Percentiles rank a stretch among this genome's conserved stretches.
Evolutionary conservation across 2,329 filamentous ascomycete species (phyloP).

Genomic region (Dendrostoma leiphaemia): DNA sequence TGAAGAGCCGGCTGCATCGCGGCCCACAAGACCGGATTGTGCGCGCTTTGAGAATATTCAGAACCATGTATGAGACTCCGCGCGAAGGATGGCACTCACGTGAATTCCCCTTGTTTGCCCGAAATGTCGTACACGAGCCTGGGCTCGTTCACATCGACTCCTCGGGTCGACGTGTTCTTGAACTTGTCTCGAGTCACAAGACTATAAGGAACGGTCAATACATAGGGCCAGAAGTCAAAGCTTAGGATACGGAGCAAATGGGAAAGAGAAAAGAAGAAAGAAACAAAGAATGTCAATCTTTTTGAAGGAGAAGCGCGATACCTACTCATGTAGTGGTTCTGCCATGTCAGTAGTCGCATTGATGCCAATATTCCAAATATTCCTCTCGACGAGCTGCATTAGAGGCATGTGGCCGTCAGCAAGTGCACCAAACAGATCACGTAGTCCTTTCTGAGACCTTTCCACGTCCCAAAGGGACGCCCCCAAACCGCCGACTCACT

Average conservation of each 20-base stretch:
- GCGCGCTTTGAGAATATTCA: not conserved
- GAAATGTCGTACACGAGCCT: slow-evolving; percentile 10
- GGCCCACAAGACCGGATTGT: slow-evolving; percentile 5
- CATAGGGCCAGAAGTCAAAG: not conserved
- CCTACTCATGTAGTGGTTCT: slow-evolving; percentile 15
- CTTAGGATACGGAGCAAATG: not conserved
- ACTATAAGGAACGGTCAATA: not conserved
- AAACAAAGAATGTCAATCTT: too few relatives aligned
- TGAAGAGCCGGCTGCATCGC: slow-evolving; percentile 16
- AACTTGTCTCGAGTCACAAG: slow-evolving; percentile 11
- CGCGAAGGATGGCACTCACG: not conserved
- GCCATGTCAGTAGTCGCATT: slow-evolving; percentile 6
- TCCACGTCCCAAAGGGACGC: not conserved
- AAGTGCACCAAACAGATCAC: not conserved
- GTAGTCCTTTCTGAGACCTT: not conserved
- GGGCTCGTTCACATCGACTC: not conserved
- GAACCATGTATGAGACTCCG: not conserved
- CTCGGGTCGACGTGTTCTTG: not conserved
- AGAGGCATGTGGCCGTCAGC: not conserved
- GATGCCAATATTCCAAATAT: slow-evolving; percentile 7
- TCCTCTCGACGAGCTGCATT: slow-evolving; percentile 2
- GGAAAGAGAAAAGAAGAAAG: too few relatives aligned
- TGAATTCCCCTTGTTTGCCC: slow-evolving; percentile 12
- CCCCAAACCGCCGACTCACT: not conserved
- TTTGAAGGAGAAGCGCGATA: too few relatives aligned